A percentile compares a stretch with the other conserved stretches of the same genome.
phyloP scores from a whole-genome alignment of 2,329 filamentous ascomycete genomes.

The Simplicillium aogashimaense region DNA sequence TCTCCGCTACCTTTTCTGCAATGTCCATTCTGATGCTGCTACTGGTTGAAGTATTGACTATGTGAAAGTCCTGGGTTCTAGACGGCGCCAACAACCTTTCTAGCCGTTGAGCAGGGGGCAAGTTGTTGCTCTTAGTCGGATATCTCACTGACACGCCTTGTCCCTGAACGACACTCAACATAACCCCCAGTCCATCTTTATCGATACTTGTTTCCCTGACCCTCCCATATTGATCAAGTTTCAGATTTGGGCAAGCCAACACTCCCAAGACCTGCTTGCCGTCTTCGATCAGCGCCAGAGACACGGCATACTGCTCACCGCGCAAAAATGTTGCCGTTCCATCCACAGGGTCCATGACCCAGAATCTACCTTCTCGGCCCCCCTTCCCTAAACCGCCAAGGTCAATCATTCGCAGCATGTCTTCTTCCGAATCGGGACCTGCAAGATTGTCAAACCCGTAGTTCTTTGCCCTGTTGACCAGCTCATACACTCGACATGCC shows the following conservation, averaged over 20 bases:
- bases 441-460: constrained; percentile 14
- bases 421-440: constrained; percentile 32
- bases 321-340: constrained; percentile 52
- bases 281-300: constrained; percentile 46
- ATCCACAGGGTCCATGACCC: constrained; percentile 57
- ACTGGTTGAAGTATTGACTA: constrained; percentile 23
- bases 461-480: constrained; percentile 27
- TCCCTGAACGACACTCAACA: constrained; percentile 22
- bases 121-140: constrained; percentile 11
- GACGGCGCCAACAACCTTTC: constrained; percentile 10
- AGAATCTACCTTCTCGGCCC: constrained; percentile 31
- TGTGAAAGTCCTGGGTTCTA: constrained; percentile 14
- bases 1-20: constrained; percentile 15
- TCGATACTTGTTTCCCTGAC: constrained; percentile 22
- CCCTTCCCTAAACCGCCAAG: constrained; percentile 34
- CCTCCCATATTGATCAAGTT: constrained; percentile 21
- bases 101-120: constrained; percentile 12
- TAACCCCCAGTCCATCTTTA: constrained; percentile 20
- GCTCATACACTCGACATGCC: constrained; percentile 42
- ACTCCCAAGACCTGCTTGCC: constrained; percentile 49
- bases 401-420: constrained; percentile 54
- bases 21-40: constrained; percentile 21
- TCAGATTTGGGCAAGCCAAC: constrained; percentile 50
- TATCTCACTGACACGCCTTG: constrained; percentile 18
- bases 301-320: constrained; percentile 53